Evolutionary conservation across 2,329 filamentous ascomycete species (phyloP).

Genomic region (Cladosporium sp.): DNA sequence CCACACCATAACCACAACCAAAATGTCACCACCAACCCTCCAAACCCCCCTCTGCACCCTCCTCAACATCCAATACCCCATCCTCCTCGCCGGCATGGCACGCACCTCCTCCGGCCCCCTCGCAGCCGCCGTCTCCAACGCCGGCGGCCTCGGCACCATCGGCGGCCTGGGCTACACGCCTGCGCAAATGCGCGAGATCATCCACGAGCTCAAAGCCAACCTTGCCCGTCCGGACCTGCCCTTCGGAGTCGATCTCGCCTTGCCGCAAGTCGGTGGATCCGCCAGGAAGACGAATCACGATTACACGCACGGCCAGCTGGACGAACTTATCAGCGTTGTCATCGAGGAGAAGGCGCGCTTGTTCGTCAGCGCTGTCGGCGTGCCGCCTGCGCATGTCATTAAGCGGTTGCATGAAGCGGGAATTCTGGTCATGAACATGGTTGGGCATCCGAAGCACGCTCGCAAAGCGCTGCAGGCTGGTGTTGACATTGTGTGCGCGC

Average conservation of each 20-base stretch:
- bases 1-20: slow-evolving; percentile 11
- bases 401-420: slow-evolving; percentile 72
- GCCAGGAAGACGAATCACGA: slow-evolving; percentile 93
- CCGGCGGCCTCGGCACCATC: slow-evolving; percentile 70
- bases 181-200: slow-evolving; percentile 69
- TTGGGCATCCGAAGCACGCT: slow-evolving; percentile 87
- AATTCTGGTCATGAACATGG: slow-evolving; percentile 95
- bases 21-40: slow-evolving; percentile 47
- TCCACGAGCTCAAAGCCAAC: slow-evolving; percentile 78
- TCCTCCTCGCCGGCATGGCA: slow-evolving; percentile 93
- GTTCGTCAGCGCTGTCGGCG: slow-evolving; percentile 85
- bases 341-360: slow-evolving; percentile 78
- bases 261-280: slow-evolving; percentile 79
- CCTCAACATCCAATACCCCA: slow-evolving; percentile 79
- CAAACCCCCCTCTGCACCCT: slow-evolving; percentile 74
- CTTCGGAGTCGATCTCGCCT: slow-evolving; percentile 86
- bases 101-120: slow-evolving; percentile 73
- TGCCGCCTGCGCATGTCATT: slow-evolving; percentile 71
- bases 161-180: slow-evolving; percentile 67
- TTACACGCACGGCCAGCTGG: slow-evolving; percentile 85
- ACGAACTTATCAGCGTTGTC: slow-evolving; percentile 81
- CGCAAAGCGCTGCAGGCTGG: slow-evolving; percentile 81
- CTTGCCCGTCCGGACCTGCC: slow-evolving; percentile 65
- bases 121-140: slow-evolving; percentile 83
- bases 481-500: slow-evolving; percentile 86